Base-by-base conservation (phyloP, 768 basidiomycete species). In the Psilocybe azurescens region DNA sequence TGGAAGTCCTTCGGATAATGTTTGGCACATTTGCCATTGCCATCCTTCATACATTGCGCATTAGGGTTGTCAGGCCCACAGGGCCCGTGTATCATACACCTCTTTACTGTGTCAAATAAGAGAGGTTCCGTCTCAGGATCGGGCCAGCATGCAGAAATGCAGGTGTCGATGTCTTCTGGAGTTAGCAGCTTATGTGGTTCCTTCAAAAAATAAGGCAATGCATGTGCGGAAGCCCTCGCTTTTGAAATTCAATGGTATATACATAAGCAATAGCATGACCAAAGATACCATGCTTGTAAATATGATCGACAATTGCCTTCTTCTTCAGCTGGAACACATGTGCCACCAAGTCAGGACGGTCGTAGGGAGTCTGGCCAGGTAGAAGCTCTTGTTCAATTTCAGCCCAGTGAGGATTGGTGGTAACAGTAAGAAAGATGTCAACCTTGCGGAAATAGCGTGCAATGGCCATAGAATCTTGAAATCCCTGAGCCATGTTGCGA, bases 221-320 rank as follows among this genome's bases (percentile, higher is more conserved):
- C 63, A 82, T 79, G 60, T 86, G 83, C 36, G 83, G 83, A 0
- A 86, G 76, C 0, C 85, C 84, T 1, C 79, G 33, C 56, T 86
- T 86, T 68, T 86, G 83, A 60, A 83, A 86, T 58, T 86, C 81
- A 50, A 86, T 83, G 1, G 78, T 79, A 58, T 83, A 81, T 0
- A 86, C 76, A 50, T 78, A 69, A 0, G 80, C 85, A 11, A 74
- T 76, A 1, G 71, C 56, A 0, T 62, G n/a, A 1, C 85, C 83
- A 73, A 84, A 81, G 36, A 81, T 68, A 2, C 77, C 76, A 48
- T 79, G 29, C 38, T 75, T 70, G 70, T 51, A 53, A 14, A 86
- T 76, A 32, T 73, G 70, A 33, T 33, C 33, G 0, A 83, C 20
- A 0, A 84, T 50, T 0, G 74, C 77, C 3, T 78, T 63, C 47